Base-by-base conservation (phyloP, 768 basidiomycete species). In the Leucosporidium scottii region DNA sequence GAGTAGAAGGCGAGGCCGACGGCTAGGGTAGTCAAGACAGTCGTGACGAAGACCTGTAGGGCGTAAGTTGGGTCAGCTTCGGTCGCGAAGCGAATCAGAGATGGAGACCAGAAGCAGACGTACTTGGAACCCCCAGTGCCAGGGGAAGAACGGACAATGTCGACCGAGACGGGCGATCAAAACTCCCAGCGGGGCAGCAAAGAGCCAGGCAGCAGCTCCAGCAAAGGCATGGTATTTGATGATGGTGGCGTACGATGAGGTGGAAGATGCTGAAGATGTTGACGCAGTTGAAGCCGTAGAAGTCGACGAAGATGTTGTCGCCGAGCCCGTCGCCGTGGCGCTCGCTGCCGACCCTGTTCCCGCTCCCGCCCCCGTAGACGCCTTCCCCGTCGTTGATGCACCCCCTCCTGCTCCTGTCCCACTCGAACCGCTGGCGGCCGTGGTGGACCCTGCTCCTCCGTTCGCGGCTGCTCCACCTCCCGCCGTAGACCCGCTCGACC, bases 161-260 rank as follows among this genome's bases (percentile, higher is more conserved):
- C 27, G 30, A 6, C 21, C 17, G 21, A 58, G 57, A 3, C 57
- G 36, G 0, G 57, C 57, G 8, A 34, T 36, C 36, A 58, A 36
- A 6, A 58, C 57, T 4, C 36, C 57, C 15, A 34, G 5, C 9
- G 57, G 56, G 50, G 53, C 27, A 0, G 3, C 17, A 3, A 36
- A 48, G 30, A n/a, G 61, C 70, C 70, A 71, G 23, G 66, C 55
- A 0, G 55, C 8, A 0, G 61, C 66, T 1, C 61, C 70, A 31
- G 61, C 62, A 3, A 63, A 27, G 0, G 44, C 70, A 28, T 71
- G 70, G 4, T 56, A 27, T 18, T 23, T 44, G 57, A 71, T 68
- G 13, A 68, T 57, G 0, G 27, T 61, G 0, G 51, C 4, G 30
- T 71, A 66, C 1, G 59, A 55, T 3, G 56, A 36, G 3, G 15